Conservation (phyloP, 1,284 basidiomycete species). For the Anthracocystis panici-leucophaei region DNA sequence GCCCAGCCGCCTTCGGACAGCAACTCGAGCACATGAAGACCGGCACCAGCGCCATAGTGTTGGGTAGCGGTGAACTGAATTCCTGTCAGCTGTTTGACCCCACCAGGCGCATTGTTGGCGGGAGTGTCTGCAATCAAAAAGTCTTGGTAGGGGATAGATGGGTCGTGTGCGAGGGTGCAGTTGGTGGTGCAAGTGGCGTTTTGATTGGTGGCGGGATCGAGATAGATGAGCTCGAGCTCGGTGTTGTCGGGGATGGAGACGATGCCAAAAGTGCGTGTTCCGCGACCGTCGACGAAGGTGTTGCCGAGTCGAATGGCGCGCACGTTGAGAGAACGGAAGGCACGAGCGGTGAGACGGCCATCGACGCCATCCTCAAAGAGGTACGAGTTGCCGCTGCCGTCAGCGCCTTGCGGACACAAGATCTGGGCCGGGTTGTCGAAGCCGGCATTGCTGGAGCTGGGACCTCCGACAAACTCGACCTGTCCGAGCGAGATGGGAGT, state of each 20-base stretch:
- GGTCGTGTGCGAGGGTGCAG: constrained; percentile 70
- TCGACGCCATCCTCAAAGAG: constrained; percentile 81
- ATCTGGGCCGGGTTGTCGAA: constrained; percentile 81
- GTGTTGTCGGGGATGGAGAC: constrained; percentile 86
- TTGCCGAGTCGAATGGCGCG: constrained; percentile 90
- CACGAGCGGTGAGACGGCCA: constrained; percentile 79
- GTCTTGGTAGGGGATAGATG: constrained; percentile 85
- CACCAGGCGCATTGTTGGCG: constrained; percentile 63
- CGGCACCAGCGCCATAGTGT: constrained; percentile 82
- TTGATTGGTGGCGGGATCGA: constrained; percentile 81
- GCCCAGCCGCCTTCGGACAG: constrained; percentile 80
- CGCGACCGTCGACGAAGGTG: constrained; percentile 82
- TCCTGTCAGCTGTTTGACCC: constrained; percentile 79
- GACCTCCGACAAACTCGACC: constrained; percentile 78
- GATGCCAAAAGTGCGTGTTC: constrained; percentile 84
- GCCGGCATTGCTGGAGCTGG: constrained; percentile 76
- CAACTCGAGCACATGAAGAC: constrained; percentile 87
- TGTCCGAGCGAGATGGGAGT: constrained; percentile 71
- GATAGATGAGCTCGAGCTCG: constrained; percentile 80
- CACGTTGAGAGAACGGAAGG: constrained; percentile 79
- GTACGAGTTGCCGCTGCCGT: constrained; percentile 86
- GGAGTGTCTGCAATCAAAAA: constrained; percentile 77
- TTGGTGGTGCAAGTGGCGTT: constrained; percentile 73
- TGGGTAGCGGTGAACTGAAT: constrained; percentile 77
- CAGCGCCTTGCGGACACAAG: constrained; percentile 83